Percentiles rank a stretch among this genome's conserved stretches.
Conservation (phyloP, 2,329 filamentous ascomycete genomes). For the Colletotrichum sidae region DNA sequence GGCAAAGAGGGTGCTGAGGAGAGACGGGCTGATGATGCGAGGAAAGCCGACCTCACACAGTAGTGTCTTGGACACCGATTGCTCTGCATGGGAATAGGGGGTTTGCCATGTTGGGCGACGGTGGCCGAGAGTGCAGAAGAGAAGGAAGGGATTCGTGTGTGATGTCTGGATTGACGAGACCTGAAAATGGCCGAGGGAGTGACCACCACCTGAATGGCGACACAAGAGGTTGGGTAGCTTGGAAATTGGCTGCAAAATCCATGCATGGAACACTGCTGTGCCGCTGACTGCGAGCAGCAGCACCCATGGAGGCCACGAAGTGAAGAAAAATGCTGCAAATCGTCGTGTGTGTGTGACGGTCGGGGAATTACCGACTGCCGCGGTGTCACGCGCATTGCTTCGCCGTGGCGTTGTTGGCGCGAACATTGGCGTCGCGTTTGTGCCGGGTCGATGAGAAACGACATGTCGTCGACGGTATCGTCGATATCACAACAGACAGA, state of each 20-base stretch:
- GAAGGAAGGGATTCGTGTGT: no score
- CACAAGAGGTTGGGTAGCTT: background rate
- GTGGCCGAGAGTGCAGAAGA: background rate
- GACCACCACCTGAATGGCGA: background rate
- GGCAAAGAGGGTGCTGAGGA: background rate
- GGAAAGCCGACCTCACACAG: background rate
- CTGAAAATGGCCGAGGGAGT: background rate
- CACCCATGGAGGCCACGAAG: conserved; percentile 10
- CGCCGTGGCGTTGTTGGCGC: conserved; percentile 1
- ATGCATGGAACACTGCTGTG: conserved; percentile 14
- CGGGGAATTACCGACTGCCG: conserved; percentile 29
- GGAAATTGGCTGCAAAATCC: background rate
- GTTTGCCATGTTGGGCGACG: background rate
- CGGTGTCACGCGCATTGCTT: conserved; percentile 9
- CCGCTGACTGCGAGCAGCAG: conserved; percentile 5
- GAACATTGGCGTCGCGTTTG: no score
- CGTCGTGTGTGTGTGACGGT: background rate
- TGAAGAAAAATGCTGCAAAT: conserved; percentile 14
- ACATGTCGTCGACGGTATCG: background rate
- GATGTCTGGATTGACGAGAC: background rate
- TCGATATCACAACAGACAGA: background rate
- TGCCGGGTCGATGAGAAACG: background rate
- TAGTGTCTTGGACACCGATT: background rate
- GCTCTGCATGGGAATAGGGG: conserved; percentile 11
- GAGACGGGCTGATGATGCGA: background rate